Base-by-base conservation (phyloP, 148 eudicot genomes). In the Dysphania ambrosioides region DNA sequence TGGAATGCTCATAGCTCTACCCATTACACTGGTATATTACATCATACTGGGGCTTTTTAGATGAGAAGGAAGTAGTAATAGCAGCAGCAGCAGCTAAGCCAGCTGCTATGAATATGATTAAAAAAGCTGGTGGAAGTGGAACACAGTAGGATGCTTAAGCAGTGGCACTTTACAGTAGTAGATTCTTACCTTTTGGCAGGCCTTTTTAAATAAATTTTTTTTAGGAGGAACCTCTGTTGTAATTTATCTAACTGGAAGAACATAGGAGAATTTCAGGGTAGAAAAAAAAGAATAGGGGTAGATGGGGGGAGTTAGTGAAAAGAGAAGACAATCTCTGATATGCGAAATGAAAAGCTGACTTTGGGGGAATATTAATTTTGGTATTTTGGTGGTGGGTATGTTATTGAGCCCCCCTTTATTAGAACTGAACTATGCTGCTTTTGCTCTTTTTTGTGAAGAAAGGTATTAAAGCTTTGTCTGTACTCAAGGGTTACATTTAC, bases 1-100 rank as follows among this genome's bases (percentile, higher is more conserved):
- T 72, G 91, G 91, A 49, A 88, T 88, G 91, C 65, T 88, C 62
- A 64, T 88, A 57, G 91, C 91, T 59, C 82, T 88, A 21, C 91
- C 91, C 3, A 82, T 88, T 30, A 88, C 91, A 51, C 68, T 88
- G 35, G 76, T 86, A 41, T 88, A 88, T 79, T 88, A 88, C 86
- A 84, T 88, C 53, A 56, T 86, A 69, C 79, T 88, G 73, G 88
- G 88, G n/a, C 82, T 88, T 10, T 84, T 67, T 6, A 67, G 55
- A 67, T 67, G 71, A 67, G 44, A n/a, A n/a, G n/a, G 1, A 18
- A 18, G 18, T 8, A 58, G 6, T 4, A 27, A 35, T 59, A 61
- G 10, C 19, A 40, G 15, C 27, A 65, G 23, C 27, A 35, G 8
- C 30, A 66, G 51, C 55, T 38, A 23, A 66, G 16, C 49, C 70